Percentiles rank a stretch among this genome's conserved stretches.
These are phyloP conservation scores for Cercospora sp. DNA, from an alignment of 2,329 filamentous ascomycete species.

Conservation along the genomic window DNA sequence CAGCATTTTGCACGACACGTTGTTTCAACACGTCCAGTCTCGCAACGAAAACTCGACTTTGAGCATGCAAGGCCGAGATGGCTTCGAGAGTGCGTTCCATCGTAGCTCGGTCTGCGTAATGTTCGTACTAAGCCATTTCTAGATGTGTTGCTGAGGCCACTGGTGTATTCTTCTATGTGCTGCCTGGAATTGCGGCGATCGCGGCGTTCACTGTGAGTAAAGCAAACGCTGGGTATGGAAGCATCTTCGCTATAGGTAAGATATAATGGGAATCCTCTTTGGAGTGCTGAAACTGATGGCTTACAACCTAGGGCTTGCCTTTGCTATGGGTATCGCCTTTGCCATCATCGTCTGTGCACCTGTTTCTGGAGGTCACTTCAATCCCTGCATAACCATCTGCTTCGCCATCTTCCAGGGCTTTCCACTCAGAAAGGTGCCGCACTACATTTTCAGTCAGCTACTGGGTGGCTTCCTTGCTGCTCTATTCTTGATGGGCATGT, in stretches of 20 bases:
- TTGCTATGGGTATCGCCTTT: conserved; percentile 59
- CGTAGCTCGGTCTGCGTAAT: not conserved
- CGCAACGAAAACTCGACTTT: conserved; percentile 57
- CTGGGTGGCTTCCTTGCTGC: conserved; percentile 58
- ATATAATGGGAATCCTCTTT: no score
- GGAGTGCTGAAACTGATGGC: not conserved
- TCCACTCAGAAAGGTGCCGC: conserved; percentile 59
- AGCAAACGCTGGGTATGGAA: conserved; percentile 49
- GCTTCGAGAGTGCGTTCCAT: conserved; percentile 49
- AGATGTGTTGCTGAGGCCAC: conserved; percentile 55
- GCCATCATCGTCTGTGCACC: conserved; percentile 60
- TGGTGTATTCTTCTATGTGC: conserved; percentile 54
- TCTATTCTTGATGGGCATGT: conserved; percentile 58
- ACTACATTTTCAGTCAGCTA: conserved; percentile 59
- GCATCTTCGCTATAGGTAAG: conserved; percentile 55
- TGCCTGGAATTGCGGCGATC: conserved; percentile 56
- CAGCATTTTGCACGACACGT: conserved; percentile 54
- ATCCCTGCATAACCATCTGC: conserved; percentile 43
- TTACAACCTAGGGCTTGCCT: conserved; percentile 45
- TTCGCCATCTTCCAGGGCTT: conserved; percentile 58
- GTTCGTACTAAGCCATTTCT: not conserved
- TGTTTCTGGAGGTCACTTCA: conserved; percentile 50
- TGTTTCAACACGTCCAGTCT: conserved; percentile 53
- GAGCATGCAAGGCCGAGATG: conserved; percentile 56
- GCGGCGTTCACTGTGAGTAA: conserved; percentile 54